Evolutionary conservation across 495 filamentous ascomycete species (phyloP).

Genomic region (Bacidia rubella): DNA sequence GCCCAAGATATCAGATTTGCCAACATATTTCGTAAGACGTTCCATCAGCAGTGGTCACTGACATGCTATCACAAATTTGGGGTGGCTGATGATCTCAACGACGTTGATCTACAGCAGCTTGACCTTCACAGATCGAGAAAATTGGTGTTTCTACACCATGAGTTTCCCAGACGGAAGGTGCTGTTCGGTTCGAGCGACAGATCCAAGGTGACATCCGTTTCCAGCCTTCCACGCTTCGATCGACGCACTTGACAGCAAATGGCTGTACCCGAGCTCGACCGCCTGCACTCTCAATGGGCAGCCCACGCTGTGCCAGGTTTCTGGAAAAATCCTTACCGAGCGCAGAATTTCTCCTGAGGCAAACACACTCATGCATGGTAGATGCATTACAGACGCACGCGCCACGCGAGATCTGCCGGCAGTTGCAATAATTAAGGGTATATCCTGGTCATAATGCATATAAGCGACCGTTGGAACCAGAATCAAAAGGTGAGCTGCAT

Average conservation of each 20-base stretch:
- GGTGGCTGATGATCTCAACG: no score
- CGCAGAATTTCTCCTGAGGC: neutral
- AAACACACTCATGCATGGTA: neutral
- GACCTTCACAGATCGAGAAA: no score
- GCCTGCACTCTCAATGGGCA: neutral
- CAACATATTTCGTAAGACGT: neutral
- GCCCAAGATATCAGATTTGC: neutral
- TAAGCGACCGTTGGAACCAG: neutral
- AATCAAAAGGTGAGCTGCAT: no score
- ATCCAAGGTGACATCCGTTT: neutral
- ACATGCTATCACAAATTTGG: no score
- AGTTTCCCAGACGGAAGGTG: neutral
- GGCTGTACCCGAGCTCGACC: neutral
- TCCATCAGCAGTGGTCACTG: no score
- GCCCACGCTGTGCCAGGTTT: neutral
- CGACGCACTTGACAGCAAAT: neutral
- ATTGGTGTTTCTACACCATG: no score
- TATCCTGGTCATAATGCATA: neutral
- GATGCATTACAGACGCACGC: neutral
- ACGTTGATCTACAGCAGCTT: no score
- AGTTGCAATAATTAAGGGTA: neutral
- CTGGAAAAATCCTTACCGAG: neutral
- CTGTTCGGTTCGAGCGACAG: neutral
- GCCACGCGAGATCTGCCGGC: neutral
- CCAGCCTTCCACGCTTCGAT: neutral